Percentiles rank a stretch among this genome's conserved stretches.
Evolutionary conservation across 2,329 filamentous ascomycete species (phyloP).

Genomic region (Cercospora sp.): DNA sequence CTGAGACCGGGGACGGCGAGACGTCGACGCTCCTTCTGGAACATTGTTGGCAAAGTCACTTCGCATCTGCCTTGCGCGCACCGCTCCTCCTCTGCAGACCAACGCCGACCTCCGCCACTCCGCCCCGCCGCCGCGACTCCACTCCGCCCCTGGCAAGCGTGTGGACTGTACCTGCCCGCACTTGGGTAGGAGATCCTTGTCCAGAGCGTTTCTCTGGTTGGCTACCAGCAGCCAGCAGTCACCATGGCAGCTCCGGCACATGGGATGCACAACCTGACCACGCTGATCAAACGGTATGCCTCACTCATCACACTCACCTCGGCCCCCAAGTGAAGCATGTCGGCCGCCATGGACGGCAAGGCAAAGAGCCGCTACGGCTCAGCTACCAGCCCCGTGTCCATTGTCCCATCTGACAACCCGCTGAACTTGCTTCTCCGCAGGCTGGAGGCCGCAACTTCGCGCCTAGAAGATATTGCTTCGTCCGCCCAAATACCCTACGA

Average conservation of each 20-base stretch:
- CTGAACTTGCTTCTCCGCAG: constrained; percentile 61
- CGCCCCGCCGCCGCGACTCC: not conserved
- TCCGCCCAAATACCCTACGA: constrained; percentile 61
- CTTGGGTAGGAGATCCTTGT: constrained; percentile 5
- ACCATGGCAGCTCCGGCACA: constrained; percentile 21
- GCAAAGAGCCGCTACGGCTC: constrained; percentile 19
- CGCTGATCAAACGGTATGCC: constrained; percentile 88
- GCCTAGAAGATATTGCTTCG: constrained; percentile 92
- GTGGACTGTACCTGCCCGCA: constrained; percentile 1
- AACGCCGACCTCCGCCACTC: not conserved
- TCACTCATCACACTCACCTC: constrained; percentile 6
- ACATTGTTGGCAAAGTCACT: constrained; percentile 1
- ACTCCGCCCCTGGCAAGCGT: not conserved
- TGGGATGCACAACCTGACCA: constrained; percentile 95
- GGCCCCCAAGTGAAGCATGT: not conserved
- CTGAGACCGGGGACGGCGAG: not conserved
- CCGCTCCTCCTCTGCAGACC: not conserved
- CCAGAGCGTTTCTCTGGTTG: not conserved
- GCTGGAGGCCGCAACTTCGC: constrained; percentile 93
- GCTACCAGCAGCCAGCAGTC: constrained; percentile 3
- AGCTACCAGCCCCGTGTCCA: constrained; percentile 21
- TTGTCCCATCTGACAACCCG: constrained; percentile 38
- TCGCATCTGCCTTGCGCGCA: not conserved
- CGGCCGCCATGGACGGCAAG: constrained; percentile 20
- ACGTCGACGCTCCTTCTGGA: constrained; percentile 5